phyloP scores from a whole-genome alignment of 1,284 basidiomycete species.

The Rhodotorula sp. region DNA sequence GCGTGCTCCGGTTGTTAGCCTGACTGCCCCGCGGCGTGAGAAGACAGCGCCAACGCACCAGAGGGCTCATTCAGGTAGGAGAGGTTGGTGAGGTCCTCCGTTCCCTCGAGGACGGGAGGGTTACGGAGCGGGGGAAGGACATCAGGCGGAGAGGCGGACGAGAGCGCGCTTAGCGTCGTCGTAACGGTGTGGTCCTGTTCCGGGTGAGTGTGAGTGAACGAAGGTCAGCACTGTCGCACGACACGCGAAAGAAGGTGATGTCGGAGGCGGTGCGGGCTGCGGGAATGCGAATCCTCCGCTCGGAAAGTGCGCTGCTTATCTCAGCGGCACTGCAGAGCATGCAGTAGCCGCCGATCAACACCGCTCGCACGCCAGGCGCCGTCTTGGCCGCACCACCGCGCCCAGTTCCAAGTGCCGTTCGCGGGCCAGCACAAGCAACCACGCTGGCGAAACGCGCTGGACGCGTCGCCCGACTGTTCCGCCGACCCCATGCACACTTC shows the following conservation, averaged over 20 bases:
- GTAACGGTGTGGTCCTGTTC: constrained; percentile 70
- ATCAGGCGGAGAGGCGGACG: constrained; percentile 34
- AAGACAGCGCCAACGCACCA: constrained; percentile 59
- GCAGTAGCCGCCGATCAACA: not conserved
- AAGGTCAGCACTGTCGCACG: not conserved
- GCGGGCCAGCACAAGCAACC: not conserved
- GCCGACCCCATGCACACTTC: no score
- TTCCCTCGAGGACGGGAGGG: constrained; percentile 92
- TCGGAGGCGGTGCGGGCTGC: not conserved
- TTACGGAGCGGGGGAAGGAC: constrained; percentile 88
- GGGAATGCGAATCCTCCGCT: not conserved
- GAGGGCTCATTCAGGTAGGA: constrained; percentile 98
- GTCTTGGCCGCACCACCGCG: no score
- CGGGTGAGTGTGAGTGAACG: not conserved
- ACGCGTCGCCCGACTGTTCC: not conserved
- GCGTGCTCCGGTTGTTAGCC: constrained; percentile 1
- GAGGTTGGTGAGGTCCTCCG: constrained; percentile 95
- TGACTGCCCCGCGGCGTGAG: no score
- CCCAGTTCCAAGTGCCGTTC: constrained; percentile 3
- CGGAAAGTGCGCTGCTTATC: no score
- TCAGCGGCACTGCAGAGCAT: no score
- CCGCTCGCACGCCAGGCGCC: not conserved
- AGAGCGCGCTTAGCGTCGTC: constrained; percentile 64
- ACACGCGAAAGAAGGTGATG: not conserved
- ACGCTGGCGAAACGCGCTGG: not conserved